phyloP scores from a whole-genome alignment of 148 eudicot genomes.

The Amaranthus hypochondriacus region DNA sequence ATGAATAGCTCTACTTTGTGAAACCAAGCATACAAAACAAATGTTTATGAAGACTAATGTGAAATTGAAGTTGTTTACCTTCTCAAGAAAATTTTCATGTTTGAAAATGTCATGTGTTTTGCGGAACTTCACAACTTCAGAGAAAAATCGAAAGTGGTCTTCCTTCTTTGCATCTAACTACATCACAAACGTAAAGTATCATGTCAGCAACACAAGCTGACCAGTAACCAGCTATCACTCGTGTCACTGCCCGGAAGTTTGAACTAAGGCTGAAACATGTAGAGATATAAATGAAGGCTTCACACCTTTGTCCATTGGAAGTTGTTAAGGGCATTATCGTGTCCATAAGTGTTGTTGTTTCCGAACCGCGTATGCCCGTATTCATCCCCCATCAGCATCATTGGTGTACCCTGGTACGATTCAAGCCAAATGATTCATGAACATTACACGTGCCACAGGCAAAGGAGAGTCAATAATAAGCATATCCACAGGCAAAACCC shows the following conservation, averaged over 20 bases:
- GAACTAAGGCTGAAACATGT: not conserved
- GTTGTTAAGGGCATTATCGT: slow-evolving; percentile 74
- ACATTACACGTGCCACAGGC: not conserved
- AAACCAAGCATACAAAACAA: not conserved
- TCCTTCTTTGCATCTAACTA: slow-evolving; percentile 66
- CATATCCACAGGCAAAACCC: not conserved
- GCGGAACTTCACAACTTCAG: slow-evolving; percentile 77
- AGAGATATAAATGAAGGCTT: slow-evolving; percentile 11
- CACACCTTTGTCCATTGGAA: slow-evolving; percentile 92
- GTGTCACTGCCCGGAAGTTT: not conserved
- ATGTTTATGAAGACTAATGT: not conserved
- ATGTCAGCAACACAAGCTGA: slow-evolving; percentile 10
- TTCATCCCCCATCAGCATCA: slow-evolving; percentile 99
- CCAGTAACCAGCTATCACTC: not conserved
- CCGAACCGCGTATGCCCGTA: slow-evolving; percentile 95
- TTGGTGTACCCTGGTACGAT: slow-evolving; percentile 74
- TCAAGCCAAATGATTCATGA: not conserved
- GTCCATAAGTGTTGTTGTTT: slow-evolving; percentile 96
- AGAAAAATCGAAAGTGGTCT: slow-evolving; percentile 75
- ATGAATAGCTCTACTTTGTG: not conserved
- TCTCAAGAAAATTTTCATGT: slow-evolving; percentile 59
- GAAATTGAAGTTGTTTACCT: slow-evolving; percentile 40
- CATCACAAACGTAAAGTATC: slow-evolving; percentile 10
- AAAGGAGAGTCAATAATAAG: not conserved
- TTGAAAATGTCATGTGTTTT: slow-evolving; percentile 43